Percentiles rank a stretch among this genome's conserved stretches.
Conservation (phyloP, 164 flowering plant genomes). For the Sedum album region DNA sequence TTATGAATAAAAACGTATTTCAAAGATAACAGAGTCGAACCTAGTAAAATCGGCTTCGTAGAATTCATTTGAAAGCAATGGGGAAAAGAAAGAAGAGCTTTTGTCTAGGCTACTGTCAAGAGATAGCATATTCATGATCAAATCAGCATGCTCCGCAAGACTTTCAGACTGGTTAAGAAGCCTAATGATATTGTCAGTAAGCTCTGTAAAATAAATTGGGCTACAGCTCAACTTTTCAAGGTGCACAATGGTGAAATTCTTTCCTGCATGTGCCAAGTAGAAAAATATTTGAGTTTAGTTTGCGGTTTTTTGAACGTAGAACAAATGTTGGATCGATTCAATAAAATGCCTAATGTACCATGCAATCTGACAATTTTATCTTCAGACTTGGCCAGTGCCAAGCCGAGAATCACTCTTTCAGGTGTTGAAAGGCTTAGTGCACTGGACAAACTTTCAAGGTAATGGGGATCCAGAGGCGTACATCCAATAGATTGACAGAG, state of each 20-base stretch:
- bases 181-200: conserved; percentile 59
- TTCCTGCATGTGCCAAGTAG: conserved; percentile 41
- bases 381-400: conserved; percentile 79
- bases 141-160: conserved; percentile 66
- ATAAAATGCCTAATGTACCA: conserved; percentile 36
- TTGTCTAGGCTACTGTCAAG: conserved; percentile 36
- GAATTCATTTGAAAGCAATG: conserved; percentile 48
- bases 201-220: conserved; percentile 44
- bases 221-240: conserved; percentile 51
- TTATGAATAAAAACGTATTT: background rate
- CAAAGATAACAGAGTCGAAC: conserved; percentile 17
- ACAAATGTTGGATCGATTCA: background rate
- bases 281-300: too few species aligned
- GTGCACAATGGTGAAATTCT: conserved; percentile 61
- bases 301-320: background rate
- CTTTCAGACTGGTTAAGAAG: conserved; percentile 66
- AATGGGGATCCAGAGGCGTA: conserved; percentile 32
- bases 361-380: conserved; percentile 36
- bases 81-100: conserved; percentile 39
- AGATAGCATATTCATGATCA: conserved; percentile 49
- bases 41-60: conserved; percentile 43
- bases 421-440: conserved; percentile 43
- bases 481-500: conserved; percentile 46
- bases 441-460: conserved; percentile 46
- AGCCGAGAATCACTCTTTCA: conserved; percentile 75